Conservation (phyloP, 1,284 basidiomycete genomes). For the Rhodotorula sp. region DNA sequence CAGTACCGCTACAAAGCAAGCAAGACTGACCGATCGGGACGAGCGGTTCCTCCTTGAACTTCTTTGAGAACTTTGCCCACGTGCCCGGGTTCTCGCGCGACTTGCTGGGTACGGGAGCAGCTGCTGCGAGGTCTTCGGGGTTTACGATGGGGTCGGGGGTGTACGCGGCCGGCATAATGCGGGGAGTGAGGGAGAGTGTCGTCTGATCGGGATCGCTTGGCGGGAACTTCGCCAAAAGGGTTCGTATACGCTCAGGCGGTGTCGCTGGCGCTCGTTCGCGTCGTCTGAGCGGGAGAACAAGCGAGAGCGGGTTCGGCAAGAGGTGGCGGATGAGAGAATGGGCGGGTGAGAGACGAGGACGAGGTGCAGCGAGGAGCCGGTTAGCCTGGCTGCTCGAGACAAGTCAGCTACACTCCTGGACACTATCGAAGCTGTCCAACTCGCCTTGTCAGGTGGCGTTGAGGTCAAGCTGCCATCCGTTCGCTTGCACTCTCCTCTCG, state of each 20-base stretch:
- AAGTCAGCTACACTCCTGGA: too few species aligned
- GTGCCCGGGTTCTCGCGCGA: slow-evolving; percentile 16
- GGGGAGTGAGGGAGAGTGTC: neutral
- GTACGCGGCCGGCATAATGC: slow-evolving; percentile 29
- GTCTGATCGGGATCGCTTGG: neutral
- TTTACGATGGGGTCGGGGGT: slow-evolving; percentile 31
- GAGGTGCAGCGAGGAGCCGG: too few species aligned
- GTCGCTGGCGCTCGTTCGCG: too few species aligned
- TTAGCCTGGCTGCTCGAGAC: too few species aligned
- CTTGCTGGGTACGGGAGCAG: neutral
- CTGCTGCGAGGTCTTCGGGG: neutral
- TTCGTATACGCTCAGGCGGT: neutral
- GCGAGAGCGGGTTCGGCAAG: neutral
- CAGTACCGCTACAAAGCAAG: neutral
- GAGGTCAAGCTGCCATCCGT: neutral
- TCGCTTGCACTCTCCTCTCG: neutral
- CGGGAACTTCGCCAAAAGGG: too few species aligned
- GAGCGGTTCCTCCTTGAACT: slow-evolving; percentile 45
- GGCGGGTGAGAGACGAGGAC: neutral
- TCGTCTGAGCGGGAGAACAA: neutral
- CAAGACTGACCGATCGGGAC: slow-evolving; percentile 41
- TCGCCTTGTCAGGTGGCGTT: too few species aligned
- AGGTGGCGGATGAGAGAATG: neutral
- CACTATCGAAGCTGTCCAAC: too few species aligned
- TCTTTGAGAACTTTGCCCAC: slow-evolving; percentile 36